phyloP scores from a whole-genome alignment of 306 rosid genomes.

The Rosa chinensis region DNA sequence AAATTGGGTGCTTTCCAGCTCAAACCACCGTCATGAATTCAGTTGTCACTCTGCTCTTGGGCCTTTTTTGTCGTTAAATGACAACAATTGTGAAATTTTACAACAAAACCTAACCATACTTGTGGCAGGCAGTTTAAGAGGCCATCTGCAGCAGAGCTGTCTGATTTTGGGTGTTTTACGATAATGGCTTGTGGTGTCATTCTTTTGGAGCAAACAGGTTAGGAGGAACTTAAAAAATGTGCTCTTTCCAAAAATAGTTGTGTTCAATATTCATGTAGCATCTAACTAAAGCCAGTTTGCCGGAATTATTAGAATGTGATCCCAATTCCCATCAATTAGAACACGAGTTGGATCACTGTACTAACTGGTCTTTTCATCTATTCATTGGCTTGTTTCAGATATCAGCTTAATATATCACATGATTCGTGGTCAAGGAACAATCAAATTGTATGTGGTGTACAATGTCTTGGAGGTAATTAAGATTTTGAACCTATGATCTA shows the following conservation, averaged over 20 bases:
- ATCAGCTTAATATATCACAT: slow-evolving; percentile 99
- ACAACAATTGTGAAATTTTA: slow-evolving; percentile 20
- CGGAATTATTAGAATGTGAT: slow-evolving; percentile 9
- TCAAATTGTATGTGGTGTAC: slow-evolving; percentile 92
- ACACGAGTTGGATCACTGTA: not conserved
- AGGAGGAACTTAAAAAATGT: slow-evolving; percentile 17
- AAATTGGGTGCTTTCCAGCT: not conserved
- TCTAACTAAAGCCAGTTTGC: not conserved
- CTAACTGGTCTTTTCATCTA: not conserved
- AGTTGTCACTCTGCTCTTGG: not conserved
- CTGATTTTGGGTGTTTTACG: slow-evolving; percentile 85
- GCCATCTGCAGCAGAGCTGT: slow-evolving; percentile 76
- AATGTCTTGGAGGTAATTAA: slow-evolving; percentile 87
- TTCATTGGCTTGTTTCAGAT: slow-evolving; percentile 46
- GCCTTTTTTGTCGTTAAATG: slow-evolving; percentile 13
- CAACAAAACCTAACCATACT: slow-evolving; percentile 48
- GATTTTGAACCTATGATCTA: not conserved
- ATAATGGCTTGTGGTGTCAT: slow-evolving; percentile 79
- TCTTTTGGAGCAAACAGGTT: slow-evolving; percentile 86
- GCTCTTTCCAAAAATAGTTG: slow-evolving; percentile 10
- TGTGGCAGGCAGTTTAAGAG: slow-evolving; percentile 95
- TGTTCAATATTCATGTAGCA: not conserved
- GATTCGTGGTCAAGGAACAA: slow-evolving; percentile 98
- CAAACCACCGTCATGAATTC: not conserved
- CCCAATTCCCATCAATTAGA: not conserved